Base-by-base conservation (phyloP, 2,329 filamentous ascomycete genomes). In the Curvularia verruculosa region DNA sequence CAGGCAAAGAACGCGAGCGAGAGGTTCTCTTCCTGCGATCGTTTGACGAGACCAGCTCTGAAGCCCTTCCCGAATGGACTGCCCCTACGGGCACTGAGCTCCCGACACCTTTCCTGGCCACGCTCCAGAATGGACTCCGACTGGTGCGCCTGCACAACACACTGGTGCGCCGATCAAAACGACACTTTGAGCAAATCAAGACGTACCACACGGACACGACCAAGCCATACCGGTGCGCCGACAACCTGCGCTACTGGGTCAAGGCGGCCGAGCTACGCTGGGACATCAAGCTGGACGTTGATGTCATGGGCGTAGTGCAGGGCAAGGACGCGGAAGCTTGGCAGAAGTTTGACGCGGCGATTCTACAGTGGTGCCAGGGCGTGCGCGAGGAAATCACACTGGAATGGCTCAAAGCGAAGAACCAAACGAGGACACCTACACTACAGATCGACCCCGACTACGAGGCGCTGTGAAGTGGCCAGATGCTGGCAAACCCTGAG, bases 211-310 rank as follows among this genome's bases (percentile, higher is more conserved):
- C 87, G n/a, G 92, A 99, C 75, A 94, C 95, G 9, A 88, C 87
- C 58, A 98, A 98, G 78, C 95, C 95, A 0, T 99, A 99, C 75
- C 89, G 95, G 47, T 89, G 89, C 61, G 92, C 93, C 3, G 95
- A 99, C 67, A 99, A 99, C 75, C 83, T 99, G 60, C 87, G 92
- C 39, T 99, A 90, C 81, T 99, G 95, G 94, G 85, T 90, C 77
- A 99, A 99, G 80, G 95, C 94, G 1, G 92, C 93, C 7, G 93
- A 99, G 79, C 82, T 98, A 56, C 87, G 95, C 53, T 99, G 94
- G 88, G 95, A 98, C 77, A 85, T 93, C 37, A 85, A 90, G 65
- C 82, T 98, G 49, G 86, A 89, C 61, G 83, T 96, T 52, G 92
- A 97, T 70, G 91, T 94, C 21, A 88, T 96, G 77, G 92, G 89